Percentiles rank a stretch among this genome's conserved stretches.
These are phyloP conservation scores for Aschersonia sp. DNA, from an alignment of 2,329 filamentous ascomycete genomes.

Conservation along the genomic window DNA sequence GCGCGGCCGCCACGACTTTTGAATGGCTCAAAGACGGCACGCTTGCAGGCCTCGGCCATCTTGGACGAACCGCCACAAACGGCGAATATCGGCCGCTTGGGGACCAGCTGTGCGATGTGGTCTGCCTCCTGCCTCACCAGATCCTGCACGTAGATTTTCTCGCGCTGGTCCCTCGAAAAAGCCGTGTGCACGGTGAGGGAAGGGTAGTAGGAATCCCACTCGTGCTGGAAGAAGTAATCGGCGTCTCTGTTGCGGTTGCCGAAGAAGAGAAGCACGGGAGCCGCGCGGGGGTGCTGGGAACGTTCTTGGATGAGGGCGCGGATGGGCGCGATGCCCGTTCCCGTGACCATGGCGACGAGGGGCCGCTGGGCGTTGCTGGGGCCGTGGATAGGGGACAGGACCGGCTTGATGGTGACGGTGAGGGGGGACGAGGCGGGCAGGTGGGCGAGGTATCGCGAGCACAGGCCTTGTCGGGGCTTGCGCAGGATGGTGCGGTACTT, in stretches of 20 bases:
- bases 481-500: constrained; percentile 83
- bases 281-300: constrained; percentile 8
- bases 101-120: constrained; percentile 18
- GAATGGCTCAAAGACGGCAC: constrained; percentile 34
- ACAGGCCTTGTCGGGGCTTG: constrained; percentile 72
- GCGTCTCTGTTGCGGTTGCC: constrained; percentile 61
- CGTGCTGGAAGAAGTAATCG: constrained; percentile 70
- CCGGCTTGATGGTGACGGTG: constrained; percentile 41
- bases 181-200: constrained; percentile 23
- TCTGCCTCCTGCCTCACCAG: constrained; percentile 28
- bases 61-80: constrained; percentile 42
- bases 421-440: constrained; percentile 45
- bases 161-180: constrained; percentile 31
- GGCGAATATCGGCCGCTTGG: constrained; percentile 28
- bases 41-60: constrained; percentile 42
- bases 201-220: constrained; percentile 40
- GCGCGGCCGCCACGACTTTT: constrained; percentile 15
- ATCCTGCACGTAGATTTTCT: constrained; percentile 43
- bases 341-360: constrained; percentile 66
- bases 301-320: constrained; percentile 70
- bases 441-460: constrained; percentile 68
- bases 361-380: constrained; percentile 29
- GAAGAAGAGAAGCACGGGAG: constrained; percentile 56
- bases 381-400: constrained; percentile 25
- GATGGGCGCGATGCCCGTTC: constrained; percentile 77